phyloP scores from a whole-genome alignment of 139 green algal species.

The Chlamydomonas incerta region DNA sequence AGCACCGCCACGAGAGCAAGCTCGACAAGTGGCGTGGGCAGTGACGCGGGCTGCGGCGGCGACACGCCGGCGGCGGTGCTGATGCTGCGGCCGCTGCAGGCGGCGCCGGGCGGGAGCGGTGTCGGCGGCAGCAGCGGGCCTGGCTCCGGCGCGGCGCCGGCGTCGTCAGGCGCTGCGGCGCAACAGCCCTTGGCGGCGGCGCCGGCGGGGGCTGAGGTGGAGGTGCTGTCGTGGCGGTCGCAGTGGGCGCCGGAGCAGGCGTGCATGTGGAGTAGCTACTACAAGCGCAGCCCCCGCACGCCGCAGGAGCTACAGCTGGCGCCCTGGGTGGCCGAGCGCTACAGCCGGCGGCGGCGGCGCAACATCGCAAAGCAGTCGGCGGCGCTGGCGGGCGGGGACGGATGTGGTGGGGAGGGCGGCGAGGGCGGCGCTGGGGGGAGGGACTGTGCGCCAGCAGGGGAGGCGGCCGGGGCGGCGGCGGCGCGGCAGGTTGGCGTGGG shows the following conservation, averaged over 20 bases:
- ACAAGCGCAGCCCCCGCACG: slow-evolving; percentile 6
- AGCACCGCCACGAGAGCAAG: too few species aligned
- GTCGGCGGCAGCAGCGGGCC: too few species aligned
- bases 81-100: too few species aligned
- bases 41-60: background rate
- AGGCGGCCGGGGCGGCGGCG: too few species aligned
- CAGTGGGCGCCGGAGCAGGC: slow-evolving; percentile 23
- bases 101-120: background rate
- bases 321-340: slow-evolving; percentile 40
- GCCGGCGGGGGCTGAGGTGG: background rate
- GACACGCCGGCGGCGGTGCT: too few species aligned
- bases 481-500: too few species aligned
- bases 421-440: background rate
- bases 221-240: slow-evolving; percentile 16
- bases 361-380: background rate
- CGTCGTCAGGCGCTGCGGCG: too few species aligned
- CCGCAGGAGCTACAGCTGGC: slow-evolving; percentile 17
- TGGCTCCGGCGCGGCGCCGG: background rate
- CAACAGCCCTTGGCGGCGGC: too few species aligned
- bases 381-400: background rate
- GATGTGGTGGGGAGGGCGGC: background rate
- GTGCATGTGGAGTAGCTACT: slow-evolving; percentile 7
- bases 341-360: slow-evolving; percentile 18
- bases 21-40: background rate
- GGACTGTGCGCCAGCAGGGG: too few species aligned